These are phyloP conservation scores for Penicillium psychrofluorescens DNA, from an alignment of 495 filamentous ascomycete genomes.

Conservation along the genomic window DNA sequence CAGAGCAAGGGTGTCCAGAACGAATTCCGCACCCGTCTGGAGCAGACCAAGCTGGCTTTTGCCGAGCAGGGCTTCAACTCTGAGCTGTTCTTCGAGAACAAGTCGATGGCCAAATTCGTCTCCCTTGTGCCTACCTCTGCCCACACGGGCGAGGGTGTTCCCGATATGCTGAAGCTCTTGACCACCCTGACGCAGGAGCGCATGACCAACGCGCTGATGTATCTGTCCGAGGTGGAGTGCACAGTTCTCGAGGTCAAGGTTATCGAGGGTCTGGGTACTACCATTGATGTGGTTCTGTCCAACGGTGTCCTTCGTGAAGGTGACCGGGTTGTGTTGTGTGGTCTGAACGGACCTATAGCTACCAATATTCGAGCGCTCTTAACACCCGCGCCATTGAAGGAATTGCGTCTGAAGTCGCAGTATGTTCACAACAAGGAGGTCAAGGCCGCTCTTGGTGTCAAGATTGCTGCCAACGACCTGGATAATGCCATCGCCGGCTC, in stretches of 20 bases:
- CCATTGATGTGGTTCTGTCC: conserved; percentile 93
- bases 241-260: conserved; percentile 99
- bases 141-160: conserved; percentile 96
- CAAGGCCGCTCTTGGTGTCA: conserved; percentile 96
- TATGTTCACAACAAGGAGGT: conserved; percentile 99
- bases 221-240: conserved; percentile 92
- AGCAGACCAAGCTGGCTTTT: conserved; percentile 88
- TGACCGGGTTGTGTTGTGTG: conserved; percentile 90
- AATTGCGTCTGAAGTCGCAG: conserved; percentile 84
- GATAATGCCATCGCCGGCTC: conserved; percentile 97
- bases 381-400: conserved; percentile 89
- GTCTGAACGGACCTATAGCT: conserved; percentile 85
- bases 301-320: conserved; percentile 95
- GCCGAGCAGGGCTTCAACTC: conserved; percentile 97
- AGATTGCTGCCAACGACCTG: conserved; percentile 94
- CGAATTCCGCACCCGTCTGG: conserved; percentile 86
- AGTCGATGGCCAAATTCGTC: conserved; percentile 87
- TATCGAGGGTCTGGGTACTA: conserved; percentile 97
- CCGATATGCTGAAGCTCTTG: conserved; percentile 97
- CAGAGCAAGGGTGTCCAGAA: conserved; percentile 93
- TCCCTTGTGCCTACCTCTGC: conserved; percentile 96
- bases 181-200: conserved; percentile 88
- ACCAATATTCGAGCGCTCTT: conserved; percentile 96
- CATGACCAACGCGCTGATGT: conserved; percentile 98
- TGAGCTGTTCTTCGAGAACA: conserved; percentile 95